phyloP scores from a whole-genome alignment of 176 grass and related monocot genomes.

The Aegilops longissima region DNA sequence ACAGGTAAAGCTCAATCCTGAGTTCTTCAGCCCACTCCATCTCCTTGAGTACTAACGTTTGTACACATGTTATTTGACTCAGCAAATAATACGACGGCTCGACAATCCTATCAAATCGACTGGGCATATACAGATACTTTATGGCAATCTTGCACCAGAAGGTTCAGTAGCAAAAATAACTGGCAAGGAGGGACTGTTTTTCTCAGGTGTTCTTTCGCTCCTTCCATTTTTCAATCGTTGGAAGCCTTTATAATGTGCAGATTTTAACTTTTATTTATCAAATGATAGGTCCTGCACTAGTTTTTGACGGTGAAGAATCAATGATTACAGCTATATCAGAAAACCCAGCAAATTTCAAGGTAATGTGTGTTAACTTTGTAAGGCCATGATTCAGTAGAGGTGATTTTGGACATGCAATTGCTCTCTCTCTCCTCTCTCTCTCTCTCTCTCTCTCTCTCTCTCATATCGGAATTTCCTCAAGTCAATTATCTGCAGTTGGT shows the following conservation, averaged over 20 bases:
- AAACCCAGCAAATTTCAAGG: conserved; percentile 81
- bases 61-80: conserved; percentile 7
- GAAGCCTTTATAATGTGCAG: conserved; percentile 13
- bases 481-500: background rate
- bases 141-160: conserved; percentile 95
- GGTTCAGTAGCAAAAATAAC: conserved; percentile 99
- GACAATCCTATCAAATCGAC: conserved; percentile 96
- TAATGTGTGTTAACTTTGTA: conserved; percentile 29
- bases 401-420: background rate
- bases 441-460: too few relatives aligned
- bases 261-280: conserved; percentile 31
- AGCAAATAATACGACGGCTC: conserved; percentile 92
- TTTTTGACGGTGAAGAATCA: conserved; percentile 97
- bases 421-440: too few relatives aligned
- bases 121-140: conserved; percentile 99
- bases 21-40: conserved; percentile 13
- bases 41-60: conserved; percentile 17
- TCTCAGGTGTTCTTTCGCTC: conserved; percentile 65
- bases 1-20: conserved; percentile 56
- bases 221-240: conserved; percentile 32
- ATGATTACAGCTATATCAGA: conserved; percentile 93
- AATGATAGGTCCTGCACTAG: conserved; percentile 75
- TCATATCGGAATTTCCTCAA: background rate
- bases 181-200: conserved; percentile 97
- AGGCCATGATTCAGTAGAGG: background rate